These are phyloP conservation scores for Pseudozyma tsukubaensis DNA, from an alignment of 1,284 basidiomycete species.

Conservation along the genomic window DNA sequence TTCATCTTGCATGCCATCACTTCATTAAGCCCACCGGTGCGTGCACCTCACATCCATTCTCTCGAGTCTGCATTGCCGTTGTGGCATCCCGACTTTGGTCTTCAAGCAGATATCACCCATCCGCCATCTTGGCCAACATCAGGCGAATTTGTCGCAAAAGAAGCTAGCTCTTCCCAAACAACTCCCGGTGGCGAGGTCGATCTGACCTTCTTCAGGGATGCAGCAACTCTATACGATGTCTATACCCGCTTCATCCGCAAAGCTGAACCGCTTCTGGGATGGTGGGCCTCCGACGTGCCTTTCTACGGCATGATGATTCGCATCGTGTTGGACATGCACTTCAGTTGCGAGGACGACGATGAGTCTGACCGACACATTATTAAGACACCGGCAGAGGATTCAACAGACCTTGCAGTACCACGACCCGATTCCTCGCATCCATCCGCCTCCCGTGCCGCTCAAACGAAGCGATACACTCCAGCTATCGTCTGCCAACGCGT, in stretches of 20 bases:
- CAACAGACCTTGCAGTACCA: not conserved
- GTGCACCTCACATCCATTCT: conserved; percentile 19
- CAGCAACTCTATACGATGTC: conserved; percentile 34
- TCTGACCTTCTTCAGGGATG: conserved; percentile 21
- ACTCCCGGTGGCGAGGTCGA: not conserved
- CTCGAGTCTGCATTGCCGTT: conserved; percentile 30
- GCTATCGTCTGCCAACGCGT: conserved; percentile 44
- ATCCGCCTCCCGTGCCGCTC: not conserved
- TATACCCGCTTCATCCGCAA: conserved; percentile 33
- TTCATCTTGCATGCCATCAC: conserved; percentile 23
- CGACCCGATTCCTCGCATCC: not conserved
- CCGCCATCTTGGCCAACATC: conserved; percentile 30
- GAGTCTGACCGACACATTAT: too few species aligned
- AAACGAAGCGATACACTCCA: conserved; percentile 12
- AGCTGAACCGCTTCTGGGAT: conserved; percentile 40
- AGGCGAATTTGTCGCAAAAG: conserved; percentile 12
- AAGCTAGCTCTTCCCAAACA: not conserved
- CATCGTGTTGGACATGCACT: conserved; percentile 34
- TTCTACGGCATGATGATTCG: conserved; percentile 47
- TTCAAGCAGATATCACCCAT: conserved; percentile 28
- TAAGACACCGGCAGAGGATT: not conserved
- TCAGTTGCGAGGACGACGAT: conserved; percentile 9
- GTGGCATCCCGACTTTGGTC: conserved; percentile 45
- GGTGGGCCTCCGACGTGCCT: conserved; percentile 50
- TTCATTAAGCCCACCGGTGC: conserved; percentile 27